phyloP scores from a whole-genome alignment of 2,329 filamentous ascomycete genomes.

The Aureobasidium subglaciale region DNA sequence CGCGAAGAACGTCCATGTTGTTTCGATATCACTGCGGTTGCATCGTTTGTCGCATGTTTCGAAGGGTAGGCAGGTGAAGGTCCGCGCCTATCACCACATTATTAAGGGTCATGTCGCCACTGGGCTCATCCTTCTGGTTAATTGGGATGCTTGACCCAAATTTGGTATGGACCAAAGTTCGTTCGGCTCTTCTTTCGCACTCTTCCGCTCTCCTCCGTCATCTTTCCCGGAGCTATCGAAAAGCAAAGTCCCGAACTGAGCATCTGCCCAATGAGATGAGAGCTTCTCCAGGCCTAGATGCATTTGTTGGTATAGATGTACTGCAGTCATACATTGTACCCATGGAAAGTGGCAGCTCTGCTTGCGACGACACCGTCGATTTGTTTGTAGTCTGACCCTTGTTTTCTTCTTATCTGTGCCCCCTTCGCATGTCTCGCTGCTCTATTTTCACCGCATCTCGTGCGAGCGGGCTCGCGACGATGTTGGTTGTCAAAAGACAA shows the following conservation, averaged over 20 bases:
- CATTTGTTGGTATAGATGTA: no score
- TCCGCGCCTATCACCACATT: background rate
- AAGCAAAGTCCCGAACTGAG: background rate
- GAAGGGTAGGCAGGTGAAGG: background rate
- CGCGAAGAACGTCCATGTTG: slow-evolving; percentile 16
- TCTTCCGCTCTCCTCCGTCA: background rate
- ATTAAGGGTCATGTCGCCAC: background rate
- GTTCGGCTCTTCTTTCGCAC: background rate
- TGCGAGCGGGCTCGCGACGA: no score
- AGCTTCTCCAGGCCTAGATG: background rate
- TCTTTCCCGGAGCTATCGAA: background rate
- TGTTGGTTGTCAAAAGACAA: no score
- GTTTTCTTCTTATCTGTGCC: no score
- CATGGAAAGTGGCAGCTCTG: no score
- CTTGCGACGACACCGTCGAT: no score
- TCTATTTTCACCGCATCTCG: no score
- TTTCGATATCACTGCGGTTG: background rate
- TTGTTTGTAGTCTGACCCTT: no score
- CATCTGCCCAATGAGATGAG: no score
- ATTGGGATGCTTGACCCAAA: background rate
- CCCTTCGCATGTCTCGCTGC: no score
- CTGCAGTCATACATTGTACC: no score
- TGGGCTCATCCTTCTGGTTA: background rate
- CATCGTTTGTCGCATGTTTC: background rate
- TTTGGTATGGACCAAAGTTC: background rate